phyloP scores from a whole-genome alignment of 345 rosid species.

The Crucihimalaya himalaica region DNA sequence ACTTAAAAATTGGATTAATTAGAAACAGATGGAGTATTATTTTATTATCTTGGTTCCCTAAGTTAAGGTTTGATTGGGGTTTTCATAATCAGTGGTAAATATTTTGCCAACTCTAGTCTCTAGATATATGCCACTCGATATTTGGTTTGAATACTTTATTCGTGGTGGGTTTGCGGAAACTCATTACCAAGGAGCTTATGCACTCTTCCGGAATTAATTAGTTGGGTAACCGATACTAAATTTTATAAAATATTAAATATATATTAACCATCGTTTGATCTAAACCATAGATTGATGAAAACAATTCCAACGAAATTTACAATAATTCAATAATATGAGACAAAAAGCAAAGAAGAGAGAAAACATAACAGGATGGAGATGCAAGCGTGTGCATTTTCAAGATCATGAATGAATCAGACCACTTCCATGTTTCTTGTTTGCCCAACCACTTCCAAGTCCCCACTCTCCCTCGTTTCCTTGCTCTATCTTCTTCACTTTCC shows the following conservation, averaged over 20 bases:
- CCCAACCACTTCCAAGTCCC: constrained; percentile 36
- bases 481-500: constrained; percentile 26
- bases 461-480: constrained; percentile 30
- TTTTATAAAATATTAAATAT: neutral
- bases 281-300: neutral
- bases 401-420: constrained; percentile 26
- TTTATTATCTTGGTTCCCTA: neutral
- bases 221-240: neutral
- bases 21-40: too few species aligned
- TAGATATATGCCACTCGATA: neutral
- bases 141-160: neutral
- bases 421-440: constrained; percentile 35
- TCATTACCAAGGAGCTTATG: neutral
- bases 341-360: constrained; percentile 16
- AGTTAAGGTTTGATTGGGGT: neutral
- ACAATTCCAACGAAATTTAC: neutral
- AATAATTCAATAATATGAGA: constrained; percentile 4
- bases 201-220: neutral
- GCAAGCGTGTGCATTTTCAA: constrained; percentile 38
- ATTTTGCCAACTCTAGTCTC: neutral
- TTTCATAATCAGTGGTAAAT: neutral
- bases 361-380: constrained; percentile 28
- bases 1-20: too few species aligned
- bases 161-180: neutral
- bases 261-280: neutral